These are phyloP conservation scores for Paraleonurus japonicus DNA, from an alignment of 257 asterid genomes.

Conservation along the genomic window DNA sequence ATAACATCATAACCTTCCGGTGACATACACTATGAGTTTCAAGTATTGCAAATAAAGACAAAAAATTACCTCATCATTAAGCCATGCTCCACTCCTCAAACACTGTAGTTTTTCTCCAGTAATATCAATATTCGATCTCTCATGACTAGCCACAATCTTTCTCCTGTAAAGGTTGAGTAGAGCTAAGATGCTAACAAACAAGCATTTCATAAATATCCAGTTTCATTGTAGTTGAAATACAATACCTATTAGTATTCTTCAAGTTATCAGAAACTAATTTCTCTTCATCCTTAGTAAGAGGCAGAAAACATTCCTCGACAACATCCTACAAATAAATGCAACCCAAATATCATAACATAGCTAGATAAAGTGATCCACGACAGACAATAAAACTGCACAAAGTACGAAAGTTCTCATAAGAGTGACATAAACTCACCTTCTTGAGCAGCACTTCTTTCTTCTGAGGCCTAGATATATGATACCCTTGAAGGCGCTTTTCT, in stretches of 20 bases:
- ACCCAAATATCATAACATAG: not conserved
- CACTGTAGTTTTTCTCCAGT: slow-evolving; percentile 76
- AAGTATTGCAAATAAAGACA: not conserved
- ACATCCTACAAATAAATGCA: slow-evolving; percentile 47
- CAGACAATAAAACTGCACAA: slow-evolving; percentile 7
- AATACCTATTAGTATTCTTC: slow-evolving; percentile 49
- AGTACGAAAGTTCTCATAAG: not conserved
- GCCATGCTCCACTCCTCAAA: slow-evolving; percentile 73
- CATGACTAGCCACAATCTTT: slow-evolving; percentile 57
- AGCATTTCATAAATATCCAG: not conserved
- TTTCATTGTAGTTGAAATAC: not conserved
- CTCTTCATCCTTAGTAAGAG: slow-evolving; percentile 64
- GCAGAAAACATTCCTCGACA: slow-evolving; percentile 61
- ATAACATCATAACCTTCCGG: not conserved
- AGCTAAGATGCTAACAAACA: slow-evolving; percentile 21
- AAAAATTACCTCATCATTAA: slow-evolving; percentile 84
- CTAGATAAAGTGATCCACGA: not conserved
- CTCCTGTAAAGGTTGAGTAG: slow-evolving; percentile 43
- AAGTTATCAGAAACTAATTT: slow-evolving; percentile 43
- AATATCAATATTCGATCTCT: slow-evolving; percentile 68
- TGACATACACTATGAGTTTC: not conserved
- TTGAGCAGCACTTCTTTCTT: slow-evolving; percentile 42
- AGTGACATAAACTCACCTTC: slow-evolving; percentile 41
- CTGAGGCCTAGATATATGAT: slow-evolving; percentile 32
- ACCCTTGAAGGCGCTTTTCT: slow-evolving; percentile 24